Conservation (phyloP, 1,139 yeast species). For the Suhomyces ambrosiae region DNA sequence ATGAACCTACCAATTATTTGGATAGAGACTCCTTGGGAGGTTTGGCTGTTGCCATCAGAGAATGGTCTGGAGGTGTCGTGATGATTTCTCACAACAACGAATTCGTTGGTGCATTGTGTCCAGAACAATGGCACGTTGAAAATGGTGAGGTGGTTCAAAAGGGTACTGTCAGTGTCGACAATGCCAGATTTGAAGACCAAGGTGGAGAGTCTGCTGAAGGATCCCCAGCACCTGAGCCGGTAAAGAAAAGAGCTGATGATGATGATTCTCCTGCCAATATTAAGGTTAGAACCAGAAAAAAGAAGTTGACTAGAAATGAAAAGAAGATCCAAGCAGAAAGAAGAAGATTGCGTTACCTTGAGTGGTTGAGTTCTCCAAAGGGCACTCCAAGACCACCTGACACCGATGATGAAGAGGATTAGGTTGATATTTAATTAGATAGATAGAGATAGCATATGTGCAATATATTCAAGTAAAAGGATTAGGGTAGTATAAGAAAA, state of each 20-base stretch:
- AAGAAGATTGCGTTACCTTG: slow-evolving; percentile 90
- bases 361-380: slow-evolving; percentile 94
- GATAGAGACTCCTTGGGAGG: slow-evolving; percentile 98
- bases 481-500: too few relatives aligned
- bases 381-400: slow-evolving; percentile 95
- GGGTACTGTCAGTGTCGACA: slow-evolving; percentile 76
- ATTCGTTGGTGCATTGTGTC: slow-evolving; percentile 95
- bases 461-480: too few relatives aligned
- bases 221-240: slow-evolving; percentile 45
- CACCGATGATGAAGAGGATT: slow-evolving; percentile 80
- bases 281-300: slow-evolving; percentile 88
- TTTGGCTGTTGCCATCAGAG: slow-evolving; percentile 93
- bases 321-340: slow-evolving; percentile 89
- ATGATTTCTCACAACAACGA: slow-evolving; percentile 98
- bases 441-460: neutral
- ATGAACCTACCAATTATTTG: slow-evolving; percentile 97
- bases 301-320: slow-evolving; percentile 96
- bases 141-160: slow-evolving; percentile 86
- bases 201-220: slow-evolving; percentile 50
- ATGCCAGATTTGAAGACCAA: slow-evolving; percentile 75
- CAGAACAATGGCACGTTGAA: slow-evolving; percentile 97
- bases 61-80: slow-evolving; percentile 97
- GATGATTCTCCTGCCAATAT: slow-evolving; percentile 95
- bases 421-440: neutral
- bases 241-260: slow-evolving; percentile 56